Percentiles rank a stretch among this genome's conserved stretches.
These are phyloP conservation scores for Neofusicoccum laricinum DNA, from an alignment of 2,329 filamentous ascomycete species.

Conservation along the genomic window DNA sequence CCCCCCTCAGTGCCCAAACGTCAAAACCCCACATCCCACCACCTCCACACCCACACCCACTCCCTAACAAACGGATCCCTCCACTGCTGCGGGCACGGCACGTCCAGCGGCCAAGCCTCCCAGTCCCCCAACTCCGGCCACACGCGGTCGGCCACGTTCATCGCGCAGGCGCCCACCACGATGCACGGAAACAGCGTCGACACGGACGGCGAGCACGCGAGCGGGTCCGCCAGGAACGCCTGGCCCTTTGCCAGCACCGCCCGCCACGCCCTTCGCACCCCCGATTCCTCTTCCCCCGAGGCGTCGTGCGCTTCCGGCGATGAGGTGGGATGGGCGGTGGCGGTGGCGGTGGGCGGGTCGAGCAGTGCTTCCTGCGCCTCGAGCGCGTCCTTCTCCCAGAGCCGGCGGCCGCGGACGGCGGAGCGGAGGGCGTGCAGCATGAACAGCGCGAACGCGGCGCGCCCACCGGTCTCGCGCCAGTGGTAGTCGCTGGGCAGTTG, in stretches of 20 bases:
- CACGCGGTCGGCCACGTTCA: neutral
- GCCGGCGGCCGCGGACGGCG: neutral
- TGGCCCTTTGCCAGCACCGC: neutral
- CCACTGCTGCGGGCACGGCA: constrained; percentile 5
- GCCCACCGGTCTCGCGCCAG: neutral
- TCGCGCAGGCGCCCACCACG: neutral
- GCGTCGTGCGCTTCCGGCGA: too few species aligned
- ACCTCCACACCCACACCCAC: neutral
- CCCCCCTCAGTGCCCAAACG: neutral
- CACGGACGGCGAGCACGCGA: neutral
- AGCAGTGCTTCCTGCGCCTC: neutral
- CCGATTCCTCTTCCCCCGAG: neutral
- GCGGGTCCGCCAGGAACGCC: neutral
- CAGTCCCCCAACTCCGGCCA: neutral
- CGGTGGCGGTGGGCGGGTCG: neutral
- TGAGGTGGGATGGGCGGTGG: neutral
- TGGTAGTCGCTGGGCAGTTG: neutral
- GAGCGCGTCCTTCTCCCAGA: neutral
- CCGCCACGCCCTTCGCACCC: neutral
- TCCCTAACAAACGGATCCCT: neutral
- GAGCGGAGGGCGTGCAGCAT: neutral
- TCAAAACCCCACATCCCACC: neutral
- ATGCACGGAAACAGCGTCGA: neutral
- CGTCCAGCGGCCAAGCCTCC: neutral
- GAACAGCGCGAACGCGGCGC: neutral